These are phyloP conservation scores for Ustilago vetiveriae DNA, from an alignment of 1,284 basidiomycete species.

Conservation along the genomic window DNA sequence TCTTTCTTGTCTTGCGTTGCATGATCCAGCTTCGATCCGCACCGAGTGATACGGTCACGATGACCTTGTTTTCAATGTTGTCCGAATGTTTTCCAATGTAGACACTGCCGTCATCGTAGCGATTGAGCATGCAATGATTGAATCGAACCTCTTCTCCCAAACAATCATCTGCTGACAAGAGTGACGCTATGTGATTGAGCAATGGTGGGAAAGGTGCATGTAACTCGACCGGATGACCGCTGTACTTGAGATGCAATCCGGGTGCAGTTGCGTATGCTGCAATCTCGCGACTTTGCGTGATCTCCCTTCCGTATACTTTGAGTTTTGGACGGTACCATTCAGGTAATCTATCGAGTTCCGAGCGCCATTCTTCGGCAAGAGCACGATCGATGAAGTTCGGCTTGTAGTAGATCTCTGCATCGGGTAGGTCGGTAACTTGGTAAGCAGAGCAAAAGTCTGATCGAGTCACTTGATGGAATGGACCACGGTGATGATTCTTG, in stretches of 20 bases:
- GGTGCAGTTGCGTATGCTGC: constrained; percentile 65
- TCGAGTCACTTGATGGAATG: constrained; percentile 40
- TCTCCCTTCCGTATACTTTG: constrained; percentile 71
- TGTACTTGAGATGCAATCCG: constrained; percentile 69
- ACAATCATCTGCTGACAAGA: constrained; percentile 64
- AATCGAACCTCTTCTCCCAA: constrained; percentile 69
- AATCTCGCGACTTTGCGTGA: constrained; percentile 70
- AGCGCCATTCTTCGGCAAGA: constrained; percentile 68
- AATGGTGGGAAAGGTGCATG: constrained; percentile 69
- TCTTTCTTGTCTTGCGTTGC: constrained; percentile 45
- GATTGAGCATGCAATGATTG: constrained; percentile 72
- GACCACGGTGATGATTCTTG: constrained; percentile 35
- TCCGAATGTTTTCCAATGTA: constrained; percentile 69
- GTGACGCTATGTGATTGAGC: constrained; percentile 67
- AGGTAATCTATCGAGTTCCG: constrained; percentile 65
- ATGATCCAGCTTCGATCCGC: constrained; percentile 71
- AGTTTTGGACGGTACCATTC: constrained; percentile 70
- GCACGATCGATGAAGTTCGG: constrained; percentile 66
- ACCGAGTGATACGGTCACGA: constrained; percentile 71
- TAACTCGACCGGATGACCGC: constrained; percentile 65
- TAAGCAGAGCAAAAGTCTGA: constrained; percentile 26
- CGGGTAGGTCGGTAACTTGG: constrained; percentile 46
- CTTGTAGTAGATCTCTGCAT: constrained; percentile 69
- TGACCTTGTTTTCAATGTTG: constrained; percentile 69
- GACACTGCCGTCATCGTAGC: constrained; percentile 70